phyloP scores from a whole-genome alignment of 1,284 basidiomycete genomes.

The Ceratorhiza oryzae-sativae region DNA sequence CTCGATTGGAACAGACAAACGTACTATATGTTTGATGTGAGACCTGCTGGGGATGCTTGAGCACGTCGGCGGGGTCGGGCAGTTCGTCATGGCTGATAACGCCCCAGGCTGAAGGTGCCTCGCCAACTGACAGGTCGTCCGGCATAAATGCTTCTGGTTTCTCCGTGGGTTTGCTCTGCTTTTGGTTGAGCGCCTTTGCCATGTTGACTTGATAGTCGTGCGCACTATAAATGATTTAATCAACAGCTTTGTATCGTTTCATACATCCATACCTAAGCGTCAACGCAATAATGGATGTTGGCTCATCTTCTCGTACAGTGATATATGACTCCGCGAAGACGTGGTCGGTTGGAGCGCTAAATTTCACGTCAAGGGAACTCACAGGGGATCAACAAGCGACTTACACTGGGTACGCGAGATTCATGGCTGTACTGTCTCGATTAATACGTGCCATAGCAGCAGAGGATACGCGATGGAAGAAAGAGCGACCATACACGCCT shows the following conservation, averaged over 20 bases:
- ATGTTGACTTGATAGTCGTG: slow-evolving; percentile 84
- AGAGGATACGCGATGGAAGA: slow-evolving; percentile 19
- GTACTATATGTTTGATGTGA: slow-evolving; percentile 46
- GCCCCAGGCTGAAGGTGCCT: slow-evolving; percentile 84
- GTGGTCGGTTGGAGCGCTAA: slow-evolving; percentile 66
- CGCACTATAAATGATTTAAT: slow-evolving; percentile 62
- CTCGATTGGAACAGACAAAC: slow-evolving; percentile 12
- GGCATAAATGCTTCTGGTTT: slow-evolving; percentile 71
- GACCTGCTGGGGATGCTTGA: slow-evolving; percentile 44
- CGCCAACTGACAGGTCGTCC: slow-evolving; percentile 78
- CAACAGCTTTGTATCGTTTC: background rate
- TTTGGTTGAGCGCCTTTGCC: slow-evolving; percentile 70
- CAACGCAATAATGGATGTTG: slow-evolving; percentile 96
- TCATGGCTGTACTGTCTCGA: slow-evolving; percentile 21
- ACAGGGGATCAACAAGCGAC: slow-evolving; percentile 61
- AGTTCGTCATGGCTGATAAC: slow-evolving; percentile 78
- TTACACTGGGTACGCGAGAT: slow-evolving; percentile 40
- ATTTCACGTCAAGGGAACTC: background rate
- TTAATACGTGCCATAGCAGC: slow-evolving; percentile 27
- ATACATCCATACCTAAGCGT: slow-evolving; percentile 72
- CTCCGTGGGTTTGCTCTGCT: slow-evolving; percentile 45
- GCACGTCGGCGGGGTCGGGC: slow-evolving; percentile 75
- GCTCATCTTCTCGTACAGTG: slow-evolving; percentile 96
- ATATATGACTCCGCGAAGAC: slow-evolving; percentile 96
- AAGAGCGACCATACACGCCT: slow-evolving; percentile 28